phyloP scores from a whole-genome alignment of 345 rosid species.

The Mercurialis annua region DNA sequence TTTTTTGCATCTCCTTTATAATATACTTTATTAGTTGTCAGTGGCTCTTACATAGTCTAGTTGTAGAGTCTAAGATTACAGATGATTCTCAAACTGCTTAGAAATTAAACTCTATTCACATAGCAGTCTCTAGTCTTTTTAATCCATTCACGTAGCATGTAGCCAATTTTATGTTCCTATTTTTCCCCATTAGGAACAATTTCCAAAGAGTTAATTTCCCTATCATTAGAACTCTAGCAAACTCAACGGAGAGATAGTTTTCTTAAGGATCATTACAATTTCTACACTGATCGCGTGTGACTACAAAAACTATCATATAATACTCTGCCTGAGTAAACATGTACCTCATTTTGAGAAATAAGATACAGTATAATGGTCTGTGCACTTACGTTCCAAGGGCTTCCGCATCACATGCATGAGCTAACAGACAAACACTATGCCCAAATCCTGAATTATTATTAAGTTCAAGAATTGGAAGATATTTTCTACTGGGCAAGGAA shows the following conservation, averaged over 20 bases:
- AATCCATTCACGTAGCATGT: not conserved
- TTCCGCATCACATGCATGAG: not conserved
- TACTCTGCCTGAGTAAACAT: not conserved
- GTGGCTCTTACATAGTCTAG: not conserved
- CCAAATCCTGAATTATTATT: not conserved
- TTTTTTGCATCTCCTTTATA: not conserved
- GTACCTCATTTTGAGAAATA: not conserved
- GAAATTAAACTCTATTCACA: not conserved
- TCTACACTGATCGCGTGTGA: not conserved
- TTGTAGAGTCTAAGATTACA: not conserved
- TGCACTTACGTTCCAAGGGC: not conserved
- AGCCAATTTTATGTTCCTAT: not conserved
- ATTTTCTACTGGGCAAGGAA: not conserved
- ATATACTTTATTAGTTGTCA: not conserved
- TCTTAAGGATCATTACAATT: not conserved
- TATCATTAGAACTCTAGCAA: not conserved
- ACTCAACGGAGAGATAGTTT: not conserved
- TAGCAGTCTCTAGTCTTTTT: not conserved
- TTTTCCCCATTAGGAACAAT: not conserved
- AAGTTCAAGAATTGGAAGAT: not conserved
- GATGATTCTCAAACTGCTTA: not conserved
- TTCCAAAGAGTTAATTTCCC: not conserved
- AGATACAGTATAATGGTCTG: not conserved
- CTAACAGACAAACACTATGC: not conserved
- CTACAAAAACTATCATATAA: not conserved